phyloP scores from a whole-genome alignment of 108 stramenopile species.

The Aurantiochytrium sp. region DNA sequence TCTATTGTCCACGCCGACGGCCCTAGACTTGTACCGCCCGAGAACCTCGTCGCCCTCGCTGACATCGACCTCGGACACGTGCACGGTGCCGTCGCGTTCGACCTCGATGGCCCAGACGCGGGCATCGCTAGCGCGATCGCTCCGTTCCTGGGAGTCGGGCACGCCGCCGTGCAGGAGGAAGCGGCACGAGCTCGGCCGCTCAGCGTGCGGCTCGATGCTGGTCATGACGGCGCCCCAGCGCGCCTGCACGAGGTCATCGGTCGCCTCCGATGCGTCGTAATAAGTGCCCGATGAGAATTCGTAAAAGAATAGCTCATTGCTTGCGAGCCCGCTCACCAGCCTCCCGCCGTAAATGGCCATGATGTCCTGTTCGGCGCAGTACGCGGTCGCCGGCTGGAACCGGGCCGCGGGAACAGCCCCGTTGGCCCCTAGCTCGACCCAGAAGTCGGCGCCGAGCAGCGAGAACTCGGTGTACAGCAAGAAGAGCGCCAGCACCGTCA shows the following conservation, averaged over 20 bases:
- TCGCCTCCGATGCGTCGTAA: neutral
- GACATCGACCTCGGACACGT: neutral
- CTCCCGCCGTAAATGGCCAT: neutral
- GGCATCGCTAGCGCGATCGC: neutral
- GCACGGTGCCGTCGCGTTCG: neutral
- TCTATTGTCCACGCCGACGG: neutral
- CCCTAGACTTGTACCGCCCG: neutral
- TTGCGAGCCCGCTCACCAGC: neutral
- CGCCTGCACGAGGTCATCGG: neutral
- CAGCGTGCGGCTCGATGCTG: neutral
- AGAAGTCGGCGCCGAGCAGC: neutral
- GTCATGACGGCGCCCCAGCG: neutral
- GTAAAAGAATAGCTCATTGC: neutral
- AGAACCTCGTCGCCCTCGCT: neutral
- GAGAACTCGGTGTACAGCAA: neutral
- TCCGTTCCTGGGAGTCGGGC: neutral
- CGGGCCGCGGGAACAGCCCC: neutral
- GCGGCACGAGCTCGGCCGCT: neutral
- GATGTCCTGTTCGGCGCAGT: neutral
- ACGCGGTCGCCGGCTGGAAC: neutral
- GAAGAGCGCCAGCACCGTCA: neutral
- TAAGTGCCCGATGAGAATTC: neutral
- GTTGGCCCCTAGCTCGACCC: neutral
- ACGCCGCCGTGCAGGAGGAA: neutral
- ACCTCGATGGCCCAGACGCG: neutral